Percentiles rank a stretch among this genome's conserved stretches.
phyloP scores from a whole-genome alignment of 2,329 filamentous ascomycete genomes.

The Monosporascus sp. region DNA sequence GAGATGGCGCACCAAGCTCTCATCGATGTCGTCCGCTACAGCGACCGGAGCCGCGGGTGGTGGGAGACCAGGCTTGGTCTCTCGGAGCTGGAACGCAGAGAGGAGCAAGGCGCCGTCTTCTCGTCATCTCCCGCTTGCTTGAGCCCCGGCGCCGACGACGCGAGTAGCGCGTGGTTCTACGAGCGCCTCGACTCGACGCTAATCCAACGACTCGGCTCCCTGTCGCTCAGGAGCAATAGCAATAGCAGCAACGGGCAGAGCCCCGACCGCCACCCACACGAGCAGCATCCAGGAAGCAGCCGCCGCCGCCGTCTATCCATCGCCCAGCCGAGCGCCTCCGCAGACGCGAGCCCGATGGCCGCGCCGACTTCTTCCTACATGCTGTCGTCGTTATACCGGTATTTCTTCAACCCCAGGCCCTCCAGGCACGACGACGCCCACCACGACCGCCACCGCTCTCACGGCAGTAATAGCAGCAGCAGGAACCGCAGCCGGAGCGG shows the following conservation, averaged over 20 bases:
- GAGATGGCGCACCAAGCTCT: conserved; percentile 5
- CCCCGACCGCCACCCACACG: neutral
- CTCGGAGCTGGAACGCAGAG: neutral
- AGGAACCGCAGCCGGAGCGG: neutral
- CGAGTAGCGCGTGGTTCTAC: conserved; percentile 15
- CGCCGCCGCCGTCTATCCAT: neutral
- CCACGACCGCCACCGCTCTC: neutral
- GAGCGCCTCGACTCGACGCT: conserved; percentile 14
- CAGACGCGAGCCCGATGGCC: neutral
- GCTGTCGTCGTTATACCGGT: too few relatives aligned
- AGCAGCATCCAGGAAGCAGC: neutral
- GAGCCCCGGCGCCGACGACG: conserved; percentile 1
- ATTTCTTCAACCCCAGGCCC: too few relatives aligned
- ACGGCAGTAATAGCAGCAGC: neutral
- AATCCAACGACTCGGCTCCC: conserved; percentile 6
- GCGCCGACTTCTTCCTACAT: neutral
- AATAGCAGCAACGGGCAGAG: conserved; percentile 3
- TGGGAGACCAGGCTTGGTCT: neutral
- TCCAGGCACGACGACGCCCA: too few relatives aligned
- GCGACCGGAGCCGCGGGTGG: neutral
- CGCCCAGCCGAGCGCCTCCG: neutral
- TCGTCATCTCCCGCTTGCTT: neutral
- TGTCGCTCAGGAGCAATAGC: conserved; percentile 2
- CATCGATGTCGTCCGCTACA: neutral
- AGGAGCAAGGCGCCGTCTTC: neutral